A percentile compares a stretch with the other conserved stretches of the same genome.
phyloP scores from a whole-genome alignment of 768 basidiomycete species.

The Podaxis sp. region DNA sequence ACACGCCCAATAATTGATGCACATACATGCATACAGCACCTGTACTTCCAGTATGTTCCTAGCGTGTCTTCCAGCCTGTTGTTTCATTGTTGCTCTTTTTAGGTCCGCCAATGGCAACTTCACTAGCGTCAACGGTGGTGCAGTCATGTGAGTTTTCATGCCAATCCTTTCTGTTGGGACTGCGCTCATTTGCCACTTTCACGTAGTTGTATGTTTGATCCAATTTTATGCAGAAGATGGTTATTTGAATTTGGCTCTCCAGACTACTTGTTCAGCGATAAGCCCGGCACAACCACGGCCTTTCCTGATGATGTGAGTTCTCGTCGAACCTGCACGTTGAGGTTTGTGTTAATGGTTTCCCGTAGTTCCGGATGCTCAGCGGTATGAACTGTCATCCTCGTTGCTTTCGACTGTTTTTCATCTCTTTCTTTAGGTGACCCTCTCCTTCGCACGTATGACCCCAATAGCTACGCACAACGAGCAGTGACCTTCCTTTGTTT shows the following conservation, averaged over 20 bases:
- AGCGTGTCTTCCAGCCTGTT: not conserved
- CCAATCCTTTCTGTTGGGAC: not conserved
- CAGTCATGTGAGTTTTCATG: slow-evolving; percentile 39
- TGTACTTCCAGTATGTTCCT: slow-evolving; percentile 48
- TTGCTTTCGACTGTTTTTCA: not conserved
- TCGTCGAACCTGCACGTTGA: slow-evolving; percentile 9
- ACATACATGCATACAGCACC: slow-evolving; percentile 30
- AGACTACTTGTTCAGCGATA: slow-evolving; percentile 53
- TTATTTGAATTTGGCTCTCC: not conserved
- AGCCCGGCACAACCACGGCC: slow-evolving; percentile 45
- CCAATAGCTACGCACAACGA: slow-evolving; percentile 42
- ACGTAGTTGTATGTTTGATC: slow-evolving; percentile 29
- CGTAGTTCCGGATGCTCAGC: slow-evolving; percentile 54
- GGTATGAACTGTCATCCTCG: slow-evolving; percentile 30
- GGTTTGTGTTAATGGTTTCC: slow-evolving; percentile 6
- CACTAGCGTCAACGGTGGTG: slow-evolving; percentile 39
- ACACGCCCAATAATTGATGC: slow-evolving; percentile 9
- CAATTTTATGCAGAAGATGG: not conserved
- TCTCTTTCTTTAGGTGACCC: slow-evolving; percentile 33
- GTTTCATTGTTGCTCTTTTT: not conserved
- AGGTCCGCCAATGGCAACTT: slow-evolving; percentile 50
- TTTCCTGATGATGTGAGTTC: slow-evolving; percentile 54
- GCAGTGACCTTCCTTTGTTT: slow-evolving; percentile 50
- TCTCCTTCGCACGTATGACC: slow-evolving; percentile 46
- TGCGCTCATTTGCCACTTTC: slow-evolving; percentile 8